Percentiles rank a stretch among this genome's conserved stretches.
Evolutionary conservation across 2,329 filamentous ascomycete species (phyloP).

Genomic region (Lizonia empirigonia): DNA sequence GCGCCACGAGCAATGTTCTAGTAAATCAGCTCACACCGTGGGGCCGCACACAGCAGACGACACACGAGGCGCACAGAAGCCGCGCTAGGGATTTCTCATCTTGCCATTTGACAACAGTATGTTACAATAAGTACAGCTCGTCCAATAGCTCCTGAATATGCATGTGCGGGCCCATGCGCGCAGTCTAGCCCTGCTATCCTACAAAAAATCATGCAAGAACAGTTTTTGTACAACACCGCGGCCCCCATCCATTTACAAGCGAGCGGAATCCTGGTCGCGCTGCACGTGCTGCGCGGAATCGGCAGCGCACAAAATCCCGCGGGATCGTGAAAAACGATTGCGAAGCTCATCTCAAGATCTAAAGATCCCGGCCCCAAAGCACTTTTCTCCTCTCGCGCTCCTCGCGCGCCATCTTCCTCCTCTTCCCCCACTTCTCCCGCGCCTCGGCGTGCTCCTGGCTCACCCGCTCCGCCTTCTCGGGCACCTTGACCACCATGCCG

Average conservation of each 20-base stretch:
- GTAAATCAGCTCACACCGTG: too few species aligned
- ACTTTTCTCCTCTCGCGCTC: slow-evolving; percentile 65
- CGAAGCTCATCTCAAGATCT: too few species aligned
- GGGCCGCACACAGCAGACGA: too few species aligned
- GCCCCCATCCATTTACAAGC: too few species aligned
- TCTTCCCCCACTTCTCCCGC: slow-evolving; percentile 65
- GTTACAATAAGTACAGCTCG: slow-evolving; percentile 14
- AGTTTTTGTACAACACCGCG: slow-evolving; percentile 8
- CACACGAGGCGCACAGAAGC: too few species aligned
- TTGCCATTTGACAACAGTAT: slow-evolving; percentile 11
- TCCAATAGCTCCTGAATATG: slow-evolving; percentile 14
- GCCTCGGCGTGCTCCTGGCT: slow-evolving; percentile 58
- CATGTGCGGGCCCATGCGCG: slow-evolving; percentile 4
- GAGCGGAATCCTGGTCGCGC: too few species aligned
- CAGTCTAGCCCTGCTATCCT: slow-evolving; percentile 9
- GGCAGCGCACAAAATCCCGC: too few species aligned
- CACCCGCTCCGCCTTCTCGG: slow-evolving; percentile 50
- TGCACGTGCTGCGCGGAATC: too few species aligned
- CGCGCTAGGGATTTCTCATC: too few species aligned
- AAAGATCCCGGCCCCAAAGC: slow-evolving; percentile 65
- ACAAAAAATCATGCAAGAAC: slow-evolving; percentile 14
- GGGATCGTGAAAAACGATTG: too few species aligned
- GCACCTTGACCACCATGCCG: slow-evolving; percentile 60
- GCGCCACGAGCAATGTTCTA: too few species aligned
- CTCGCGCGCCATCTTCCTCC: slow-evolving; percentile 65